phyloP scores from a whole-genome alignment of 2,329 filamentous ascomycete genomes.

The Pseudomassariella vexata region DNA sequence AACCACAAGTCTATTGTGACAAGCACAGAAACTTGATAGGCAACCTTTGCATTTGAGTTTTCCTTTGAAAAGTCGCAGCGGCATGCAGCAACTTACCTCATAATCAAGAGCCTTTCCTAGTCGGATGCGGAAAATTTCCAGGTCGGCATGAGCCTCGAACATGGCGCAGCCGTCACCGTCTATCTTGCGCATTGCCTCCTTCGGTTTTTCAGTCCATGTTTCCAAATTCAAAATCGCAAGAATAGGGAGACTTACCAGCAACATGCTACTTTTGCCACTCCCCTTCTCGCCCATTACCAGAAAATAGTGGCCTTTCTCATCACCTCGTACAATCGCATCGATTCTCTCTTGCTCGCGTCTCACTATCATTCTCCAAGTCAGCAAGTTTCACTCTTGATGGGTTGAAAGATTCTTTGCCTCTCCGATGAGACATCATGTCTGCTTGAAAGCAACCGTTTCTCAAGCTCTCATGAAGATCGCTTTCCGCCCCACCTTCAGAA shows the following conservation, averaged over 20 bases:
- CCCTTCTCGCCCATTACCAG: conserved; percentile 93
- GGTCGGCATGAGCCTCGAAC: conserved; percentile 92
- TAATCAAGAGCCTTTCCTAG: conserved; percentile 93
- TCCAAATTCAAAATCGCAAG: background rate
- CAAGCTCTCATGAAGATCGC: no score
- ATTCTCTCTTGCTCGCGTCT: conserved; percentile 78
- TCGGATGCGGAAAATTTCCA: conserved; percentile 89
- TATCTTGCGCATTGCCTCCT: conserved; percentile 91
- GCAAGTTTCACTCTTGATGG: no score
- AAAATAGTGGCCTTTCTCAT: conserved; percentile 76
- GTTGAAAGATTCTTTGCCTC: no score
- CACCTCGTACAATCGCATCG: conserved; percentile 75
- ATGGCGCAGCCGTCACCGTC: conserved; percentile 86
- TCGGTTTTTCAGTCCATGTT: conserved; percentile 19
- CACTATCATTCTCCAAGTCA: no score
- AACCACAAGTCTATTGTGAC: no score
- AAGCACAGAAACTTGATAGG: no score
- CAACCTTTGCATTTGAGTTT: no score
- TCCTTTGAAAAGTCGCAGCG: no score
- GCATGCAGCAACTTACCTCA: conserved; percentile 39
- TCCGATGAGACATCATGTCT: conserved; percentile 1
- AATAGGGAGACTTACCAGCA: conserved; percentile 36
- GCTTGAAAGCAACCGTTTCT: background rate
- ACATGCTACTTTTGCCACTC: conserved; percentile 93
- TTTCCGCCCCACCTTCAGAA: no score